Conservation (phyloP, 2,329 filamentous ascomycete genomes). For the Penicillium sp. region DNA sequence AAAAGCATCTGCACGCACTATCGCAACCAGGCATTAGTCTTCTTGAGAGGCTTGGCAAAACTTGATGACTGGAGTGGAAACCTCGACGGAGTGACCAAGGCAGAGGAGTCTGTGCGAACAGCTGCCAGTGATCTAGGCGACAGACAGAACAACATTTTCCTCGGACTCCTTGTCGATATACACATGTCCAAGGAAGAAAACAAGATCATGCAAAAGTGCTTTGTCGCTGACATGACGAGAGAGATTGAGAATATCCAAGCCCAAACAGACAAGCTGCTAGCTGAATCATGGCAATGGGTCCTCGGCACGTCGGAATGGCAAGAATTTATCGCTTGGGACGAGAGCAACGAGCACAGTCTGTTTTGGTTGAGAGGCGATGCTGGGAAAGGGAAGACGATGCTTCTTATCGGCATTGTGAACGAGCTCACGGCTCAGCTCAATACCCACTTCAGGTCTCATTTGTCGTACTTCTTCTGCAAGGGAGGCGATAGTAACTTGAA, state of each 20-base stretch:
- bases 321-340: constrained; percentile 17
- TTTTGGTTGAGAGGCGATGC: constrained; percentile 26
- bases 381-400: constrained; percentile 29
- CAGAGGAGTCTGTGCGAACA: too few relatives aligned
- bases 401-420: constrained; percentile 23
- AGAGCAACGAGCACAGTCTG: constrained; percentile 5
- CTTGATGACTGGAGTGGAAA: too few relatives aligned
- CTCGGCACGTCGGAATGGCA: constrained; percentile 8
- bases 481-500: not conserved
- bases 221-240: not conserved
- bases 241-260: not conserved
- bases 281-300: constrained; percentile 18
- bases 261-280: not conserved
- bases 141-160: too few relatives aligned
- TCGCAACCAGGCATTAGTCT: too few relatives aligned
- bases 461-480: not conserved
- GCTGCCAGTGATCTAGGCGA: too few relatives aligned
- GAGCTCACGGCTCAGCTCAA: constrained; percentile 5
- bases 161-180: too few relatives aligned
- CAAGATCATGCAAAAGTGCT: not conserved
- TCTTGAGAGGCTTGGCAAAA: too few relatives aligned
- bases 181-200: not conserved
- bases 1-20: too few relatives aligned
- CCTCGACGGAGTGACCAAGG: too few relatives aligned
- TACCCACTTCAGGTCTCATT: not conserved